Percentiles rank a stretch among this genome's conserved stretches.
Conservation (phyloP, 2,329 filamentous ascomycete species). For the Fusarium concolor region DNA sequence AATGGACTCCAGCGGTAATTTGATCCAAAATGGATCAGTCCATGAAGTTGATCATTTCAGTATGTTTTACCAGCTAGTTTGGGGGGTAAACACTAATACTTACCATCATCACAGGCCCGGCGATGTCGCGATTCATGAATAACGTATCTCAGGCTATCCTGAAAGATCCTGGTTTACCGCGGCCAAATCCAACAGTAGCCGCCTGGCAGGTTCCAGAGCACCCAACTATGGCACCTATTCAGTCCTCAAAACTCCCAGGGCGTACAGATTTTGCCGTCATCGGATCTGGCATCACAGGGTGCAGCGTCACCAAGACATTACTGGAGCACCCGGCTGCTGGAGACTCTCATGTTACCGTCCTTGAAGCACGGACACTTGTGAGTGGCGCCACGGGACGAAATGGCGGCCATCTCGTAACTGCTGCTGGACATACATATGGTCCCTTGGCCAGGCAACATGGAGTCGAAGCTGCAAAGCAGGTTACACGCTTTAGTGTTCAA, state of each 20-base stretch:
- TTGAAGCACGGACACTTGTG: conserved; percentile 46
- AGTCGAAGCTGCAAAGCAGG: conserved; percentile 28
- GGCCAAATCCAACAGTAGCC: conserved; percentile 40
- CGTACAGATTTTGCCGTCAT: conserved; percentile 45
- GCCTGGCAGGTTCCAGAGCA: conserved; percentile 46
- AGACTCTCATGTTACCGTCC: conserved; percentile 31
- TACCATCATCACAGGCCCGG: not conserved
- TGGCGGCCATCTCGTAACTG: conserved; percentile 44
- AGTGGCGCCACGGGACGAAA: conserved; percentile 50
- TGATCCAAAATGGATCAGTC: no score
- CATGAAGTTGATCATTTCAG: no score
- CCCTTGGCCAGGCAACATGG: conserved; percentile 38
- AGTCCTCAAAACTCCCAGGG: conserved; percentile 36
- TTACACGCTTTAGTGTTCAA: conserved; percentile 9
- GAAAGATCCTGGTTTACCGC: conserved; percentile 43
- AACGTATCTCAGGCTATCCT: not conserved
- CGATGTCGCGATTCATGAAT: not conserved
- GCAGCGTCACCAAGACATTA: conserved; percentile 43
- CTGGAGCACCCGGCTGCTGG: conserved; percentile 29
- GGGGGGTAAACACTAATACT: no score
- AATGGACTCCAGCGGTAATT: not conserved
- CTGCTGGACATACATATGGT: conserved; percentile 41
- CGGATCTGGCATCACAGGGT: conserved; percentile 50
- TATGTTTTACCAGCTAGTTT: no score
- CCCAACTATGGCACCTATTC: conserved; percentile 35